Evolutionary conservation across 1,284 basidiomycete species (phyloP).

Genomic region (Moesziomyces aphidis): DNA sequence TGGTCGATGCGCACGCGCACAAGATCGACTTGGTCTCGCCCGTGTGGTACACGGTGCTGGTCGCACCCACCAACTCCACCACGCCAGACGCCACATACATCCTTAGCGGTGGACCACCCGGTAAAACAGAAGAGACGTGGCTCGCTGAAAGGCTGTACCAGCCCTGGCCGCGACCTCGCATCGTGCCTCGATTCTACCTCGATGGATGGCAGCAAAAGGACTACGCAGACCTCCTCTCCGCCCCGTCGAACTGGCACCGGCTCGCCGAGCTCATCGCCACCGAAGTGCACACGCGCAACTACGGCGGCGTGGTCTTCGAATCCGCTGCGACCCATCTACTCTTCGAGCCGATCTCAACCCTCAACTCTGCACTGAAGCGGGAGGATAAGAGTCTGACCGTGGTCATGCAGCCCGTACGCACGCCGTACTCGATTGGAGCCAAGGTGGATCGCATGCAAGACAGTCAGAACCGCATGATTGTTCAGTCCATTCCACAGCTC

Average conservation of each 20-base stretch:
- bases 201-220: constrained; percentile 44
- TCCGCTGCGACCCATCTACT: constrained; percentile 43
- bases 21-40: constrained; percentile 51
- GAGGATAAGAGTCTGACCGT: constrained; percentile 15
- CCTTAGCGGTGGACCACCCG: constrained; percentile 36
- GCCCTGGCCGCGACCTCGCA: background rate
- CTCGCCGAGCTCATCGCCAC: constrained; percentile 21
- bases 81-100: constrained; percentile 22
- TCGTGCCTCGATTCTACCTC: constrained; percentile 48
- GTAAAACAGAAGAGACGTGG: constrained; percentile 26
- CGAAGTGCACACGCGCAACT: constrained; percentile 10
- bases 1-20: constrained; percentile 24
- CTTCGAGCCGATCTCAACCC: constrained; percentile 28
- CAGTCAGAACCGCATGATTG: constrained; percentile 38
- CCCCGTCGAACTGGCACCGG: constrained; percentile 13
- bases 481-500: constrained; percentile 38
- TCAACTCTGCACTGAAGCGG: constrained; percentile 6
- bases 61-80: background rate
- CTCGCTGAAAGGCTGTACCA: constrained; percentile 1
- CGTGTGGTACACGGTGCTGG: constrained; percentile 54
- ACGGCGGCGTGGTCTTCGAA: constrained; percentile 47
- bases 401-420: constrained; percentile 42
- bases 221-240: constrained; percentile 34
- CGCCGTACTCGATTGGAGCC: constrained; percentile 8
- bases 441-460: constrained; percentile 15